These are phyloP conservation scores for Sugiyamaella neomexicana DNA, from an alignment of 1,139 yeast species.

Conservation along the genomic window DNA sequence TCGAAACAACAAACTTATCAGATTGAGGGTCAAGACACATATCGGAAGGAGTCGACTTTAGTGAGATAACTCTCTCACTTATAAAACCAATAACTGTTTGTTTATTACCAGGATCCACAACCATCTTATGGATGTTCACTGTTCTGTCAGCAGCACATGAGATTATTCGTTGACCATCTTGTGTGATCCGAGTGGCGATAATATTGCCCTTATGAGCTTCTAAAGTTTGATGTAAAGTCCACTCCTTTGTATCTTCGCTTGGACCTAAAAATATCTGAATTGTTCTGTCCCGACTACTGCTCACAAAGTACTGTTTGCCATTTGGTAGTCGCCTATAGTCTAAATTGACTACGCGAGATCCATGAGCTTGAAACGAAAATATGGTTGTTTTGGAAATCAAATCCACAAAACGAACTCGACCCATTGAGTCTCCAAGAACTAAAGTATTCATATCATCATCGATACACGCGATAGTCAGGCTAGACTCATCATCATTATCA, in stretches of 20 bases:
- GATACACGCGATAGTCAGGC: slow-evolving; percentile 23
- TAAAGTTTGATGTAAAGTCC: slow-evolving; percentile 59
- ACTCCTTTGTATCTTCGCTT: slow-evolving; percentile 30
- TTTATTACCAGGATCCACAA: slow-evolving; percentile 27
- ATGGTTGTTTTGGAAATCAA: not conserved
- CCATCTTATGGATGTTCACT: slow-evolving; percentile 51
- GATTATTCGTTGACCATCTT: slow-evolving; percentile 42
- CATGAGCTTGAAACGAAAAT: slow-evolving; percentile 33
- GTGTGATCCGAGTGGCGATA: slow-evolving; percentile 41
- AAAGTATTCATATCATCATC: slow-evolving; percentile 14
- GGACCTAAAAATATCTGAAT: slow-evolving; percentile 50
- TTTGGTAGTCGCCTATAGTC: slow-evolving; percentile 23
- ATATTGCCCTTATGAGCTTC: slow-evolving; percentile 60
- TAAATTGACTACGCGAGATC: slow-evolving; percentile 33
- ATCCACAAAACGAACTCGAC: slow-evolving; percentile 23
- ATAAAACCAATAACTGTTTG: slow-evolving; percentile 30
- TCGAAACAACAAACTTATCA: slow-evolving; percentile 49
- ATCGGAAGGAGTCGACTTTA: slow-evolving; percentile 52
- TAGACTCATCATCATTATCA: slow-evolving; percentile 8
- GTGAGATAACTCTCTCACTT: slow-evolving; percentile 51
- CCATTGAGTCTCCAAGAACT: slow-evolving; percentile 30
- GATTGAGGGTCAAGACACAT: slow-evolving; percentile 32
- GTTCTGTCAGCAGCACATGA: slow-evolving; percentile 64
- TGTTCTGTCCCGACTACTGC: slow-evolving; percentile 59
- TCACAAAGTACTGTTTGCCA: slow-evolving; percentile 26